Evolutionary conservation across 2,329 filamentous ascomycete genomes (phyloP).

Genomic region (Septoria linicola): DNA sequence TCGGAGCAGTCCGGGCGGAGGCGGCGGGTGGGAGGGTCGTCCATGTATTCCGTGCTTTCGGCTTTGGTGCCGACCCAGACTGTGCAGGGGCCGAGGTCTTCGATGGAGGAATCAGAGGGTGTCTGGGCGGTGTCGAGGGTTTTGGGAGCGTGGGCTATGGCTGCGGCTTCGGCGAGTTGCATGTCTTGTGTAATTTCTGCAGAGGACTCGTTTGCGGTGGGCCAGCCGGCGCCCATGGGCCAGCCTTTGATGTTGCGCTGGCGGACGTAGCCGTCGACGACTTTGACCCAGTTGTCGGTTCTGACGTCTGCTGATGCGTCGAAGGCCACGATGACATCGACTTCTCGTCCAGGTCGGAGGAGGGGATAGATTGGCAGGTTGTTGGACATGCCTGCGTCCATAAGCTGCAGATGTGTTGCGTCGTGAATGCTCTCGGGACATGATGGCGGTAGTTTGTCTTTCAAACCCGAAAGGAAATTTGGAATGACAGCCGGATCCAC

Average conservation of each 20-base stretch:
- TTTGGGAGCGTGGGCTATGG: constrained; percentile 22
- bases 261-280: constrained; percentile 86
- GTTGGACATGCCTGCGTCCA: constrained; percentile 99
- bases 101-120: constrained; percentile 29
- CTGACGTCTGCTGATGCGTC: constrained; percentile 92
- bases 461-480: constrained; percentile 83
- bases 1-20: constrained; percentile 44
- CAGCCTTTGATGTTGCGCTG: constrained; percentile 91
- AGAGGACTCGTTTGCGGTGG: constrained; percentile 57
- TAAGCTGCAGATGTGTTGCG: constrained; percentile 63
- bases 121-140: constrained; percentile 16
- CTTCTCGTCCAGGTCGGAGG: constrained; percentile 79
- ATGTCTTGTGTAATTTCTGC: constrained; percentile 57
- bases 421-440: constrained; percentile 75
- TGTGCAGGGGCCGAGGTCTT: constrained; percentile 80
- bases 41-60: constrained; percentile 48
- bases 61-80: constrained; percentile 88
- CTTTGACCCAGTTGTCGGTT: constrained; percentile 93
- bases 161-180: constrained; percentile 58
- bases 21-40: constrained; percentile 24
- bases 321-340: constrained; percentile 89
- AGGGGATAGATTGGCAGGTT: constrained; percentile 95
- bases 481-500: constrained; percentile 89
- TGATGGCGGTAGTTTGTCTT: constrained; percentile 68
- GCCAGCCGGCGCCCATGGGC: constrained; percentile 95